phyloP scores from a whole-genome alignment of 1,139 yeast species.

The Spathaspora jeffriesii region DNA sequence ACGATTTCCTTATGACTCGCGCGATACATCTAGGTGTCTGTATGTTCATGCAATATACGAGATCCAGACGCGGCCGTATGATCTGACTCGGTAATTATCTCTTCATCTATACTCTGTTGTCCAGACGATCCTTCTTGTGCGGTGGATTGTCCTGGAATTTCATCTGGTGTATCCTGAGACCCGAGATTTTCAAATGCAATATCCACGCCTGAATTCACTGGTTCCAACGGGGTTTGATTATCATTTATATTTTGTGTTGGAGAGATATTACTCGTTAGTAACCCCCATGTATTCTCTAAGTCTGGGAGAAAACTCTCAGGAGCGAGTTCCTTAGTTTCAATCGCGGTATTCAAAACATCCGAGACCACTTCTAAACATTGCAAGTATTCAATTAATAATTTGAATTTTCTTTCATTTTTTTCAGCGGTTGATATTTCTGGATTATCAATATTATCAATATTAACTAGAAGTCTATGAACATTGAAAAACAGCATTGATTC shows the following conservation, averaged over 20 bases:
- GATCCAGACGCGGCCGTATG: background rate
- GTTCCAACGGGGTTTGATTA: background rate
- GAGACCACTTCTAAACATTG: slow-evolving; percentile 11
- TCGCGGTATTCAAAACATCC: slow-evolving; percentile 12
- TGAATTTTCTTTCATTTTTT: slow-evolving; percentile 12
- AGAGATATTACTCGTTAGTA: slow-evolving; percentile 15
- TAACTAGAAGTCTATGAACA: background rate
- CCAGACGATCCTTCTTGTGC: background rate
- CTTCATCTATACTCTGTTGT: background rate
- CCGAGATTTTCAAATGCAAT: background rate
- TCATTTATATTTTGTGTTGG: background rate
- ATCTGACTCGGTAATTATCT: background rate
- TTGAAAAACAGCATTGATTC: background rate
- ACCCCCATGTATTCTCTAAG: slow-evolving; percentile 10
- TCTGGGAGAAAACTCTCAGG: slow-evolving; percentile 5
- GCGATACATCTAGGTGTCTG: background rate
- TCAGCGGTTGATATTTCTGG: slow-evolving; percentile 5
- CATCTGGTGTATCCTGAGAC: background rate
- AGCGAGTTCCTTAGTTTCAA: slow-evolving; percentile 8
- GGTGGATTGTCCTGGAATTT: background rate
- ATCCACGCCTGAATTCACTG: background rate
- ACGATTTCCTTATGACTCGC: slow-evolving; percentile 1
- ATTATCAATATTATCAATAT: slow-evolving; percentile 2
- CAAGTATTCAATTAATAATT: slow-evolving; percentile 13
- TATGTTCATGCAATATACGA: background rate